phyloP scores from a whole-genome alignment of 2,329 filamentous ascomycete species.

The Microsporum ferrugineum region DNA sequence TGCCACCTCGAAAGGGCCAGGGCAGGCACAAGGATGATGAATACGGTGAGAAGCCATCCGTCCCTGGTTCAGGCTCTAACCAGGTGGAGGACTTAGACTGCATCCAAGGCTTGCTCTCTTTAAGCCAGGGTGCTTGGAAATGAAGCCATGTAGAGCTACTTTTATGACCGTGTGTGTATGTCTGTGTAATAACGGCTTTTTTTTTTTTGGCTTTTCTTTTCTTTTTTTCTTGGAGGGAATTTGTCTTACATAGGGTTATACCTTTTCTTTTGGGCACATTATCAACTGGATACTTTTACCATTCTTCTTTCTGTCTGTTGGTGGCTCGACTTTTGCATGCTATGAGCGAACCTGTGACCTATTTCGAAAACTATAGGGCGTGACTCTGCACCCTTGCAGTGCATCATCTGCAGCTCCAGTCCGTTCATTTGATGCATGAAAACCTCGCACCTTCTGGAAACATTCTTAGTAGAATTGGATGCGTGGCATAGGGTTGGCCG shows the following conservation, averaged over 20 bases:
- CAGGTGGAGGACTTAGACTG: constrained; percentile 77
- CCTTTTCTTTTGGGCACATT: not conserved
- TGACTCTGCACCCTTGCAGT: not conserved
- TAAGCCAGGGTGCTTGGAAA: constrained; percentile 88
- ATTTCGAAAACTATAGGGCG: not conserved
- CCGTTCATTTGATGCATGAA: not conserved
- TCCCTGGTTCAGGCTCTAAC: constrained; percentile 27
- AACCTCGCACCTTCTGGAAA: not conserved
- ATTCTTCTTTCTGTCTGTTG: not conserved
- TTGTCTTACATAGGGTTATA: not conserved
- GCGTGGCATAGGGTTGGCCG: not conserved
- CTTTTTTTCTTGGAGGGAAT: not conserved
- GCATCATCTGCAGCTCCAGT: not conserved
- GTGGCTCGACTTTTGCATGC: not conserved
- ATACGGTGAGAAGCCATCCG: not conserved
- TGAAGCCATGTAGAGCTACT: constrained; percentile 22
- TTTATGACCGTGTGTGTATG: not conserved
- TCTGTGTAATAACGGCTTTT: not conserved
- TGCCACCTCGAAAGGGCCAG: not conserved
- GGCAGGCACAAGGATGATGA: not conserved
- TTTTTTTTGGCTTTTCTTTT: not conserved
- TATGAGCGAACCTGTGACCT: not conserved
- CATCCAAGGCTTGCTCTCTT: constrained; percentile 73
- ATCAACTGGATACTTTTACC: not conserved
- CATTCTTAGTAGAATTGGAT: not conserved